These are phyloP conservation scores for Medicago ruthenica DNA, from an alignment of 306 rosid genomes.

Conservation along the genomic window DNA sequence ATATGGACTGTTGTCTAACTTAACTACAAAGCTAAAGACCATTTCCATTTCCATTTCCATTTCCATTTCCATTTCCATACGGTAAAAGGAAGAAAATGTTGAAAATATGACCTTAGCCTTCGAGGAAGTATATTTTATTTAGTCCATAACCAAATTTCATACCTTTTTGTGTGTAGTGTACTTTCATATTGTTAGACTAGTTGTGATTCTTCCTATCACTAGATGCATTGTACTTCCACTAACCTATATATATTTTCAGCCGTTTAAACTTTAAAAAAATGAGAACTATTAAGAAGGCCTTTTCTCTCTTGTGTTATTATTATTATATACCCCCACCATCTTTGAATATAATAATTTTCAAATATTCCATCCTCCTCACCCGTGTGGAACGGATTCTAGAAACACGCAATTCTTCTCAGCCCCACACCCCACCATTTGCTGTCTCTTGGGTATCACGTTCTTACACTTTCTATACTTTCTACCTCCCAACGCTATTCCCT, in stretches of 20 bases:
- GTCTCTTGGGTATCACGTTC: conserved; percentile 30
- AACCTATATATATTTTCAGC: neutral
- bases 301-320: neutral
- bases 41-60: no score
- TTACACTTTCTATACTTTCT: neutral
- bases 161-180: no score
- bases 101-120: neutral
- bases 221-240: neutral
- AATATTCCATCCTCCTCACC: neutral
- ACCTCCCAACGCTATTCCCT: conserved; percentile 10
- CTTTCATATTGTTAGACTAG: neutral
- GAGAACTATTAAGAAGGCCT: neutral
- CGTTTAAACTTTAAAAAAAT: neutral
- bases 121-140: neutral
- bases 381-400: conserved; percentile 25
- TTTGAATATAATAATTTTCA: neutral
- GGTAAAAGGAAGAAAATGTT: conserved; percentile 5
- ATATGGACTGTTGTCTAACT: neutral
- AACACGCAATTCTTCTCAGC: conserved; percentile 5
- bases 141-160: no score
- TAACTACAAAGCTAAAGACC: conserved; percentile 30
- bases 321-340: neutral
- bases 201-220: neutral
- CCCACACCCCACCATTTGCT: conserved; percentile 14
- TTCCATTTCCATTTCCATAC: no score